Evolutionary conservation across 257 asterid species (phyloP), one percentile per base, ranked within the genome.

Genomic region (Solanum corneliomulleri): DNA sequence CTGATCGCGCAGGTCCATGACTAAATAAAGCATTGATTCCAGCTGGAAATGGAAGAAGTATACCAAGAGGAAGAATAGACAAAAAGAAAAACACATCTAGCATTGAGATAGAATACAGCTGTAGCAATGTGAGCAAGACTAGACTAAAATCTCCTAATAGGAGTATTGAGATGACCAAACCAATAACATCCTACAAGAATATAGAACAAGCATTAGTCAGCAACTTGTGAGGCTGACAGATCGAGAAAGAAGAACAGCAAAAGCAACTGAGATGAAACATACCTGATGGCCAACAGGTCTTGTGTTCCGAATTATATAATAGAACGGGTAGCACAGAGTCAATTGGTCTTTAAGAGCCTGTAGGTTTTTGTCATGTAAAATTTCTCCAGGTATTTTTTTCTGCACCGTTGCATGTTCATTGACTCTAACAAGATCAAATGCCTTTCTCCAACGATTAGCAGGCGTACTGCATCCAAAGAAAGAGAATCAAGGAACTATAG

Each of bases 261-360:
- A 35, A 69, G 45, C 82, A 45, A 89, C 49, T 47, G 20, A 58
- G 75, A 33, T 69, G 42, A 37, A 82, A 87, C 78, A 86, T 90
- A 94, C 99, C 95, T 95, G 99, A 90, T 93, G 99, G 89, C 93
- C 96, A 80, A 96, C 94, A 47, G 99, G 99, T 90, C 88, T 95
- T 60, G 93, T 93, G 86, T 93, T 95, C 83, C 91, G 92, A 84
- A 92, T 88, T 89, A 94, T 89, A 85, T 89, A 93, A 91, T 93
- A 94, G 86, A 90, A 89, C 62, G 91, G 94, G 89, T 88, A 93
- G 83, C 82, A 74, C 45, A 93, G 39, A 76, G 94, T 89, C 69
- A 93, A 88, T 84, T 94, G 90, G 86, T 93, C 98, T 90, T 87
- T 82, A 84, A 94, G 93, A 80, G 83, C 89, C 58, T 89, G 90